Base-by-base conservation (phyloP, 2,329 filamentous ascomycete genomes). In the Aspergillus aculeatinus region DNA sequence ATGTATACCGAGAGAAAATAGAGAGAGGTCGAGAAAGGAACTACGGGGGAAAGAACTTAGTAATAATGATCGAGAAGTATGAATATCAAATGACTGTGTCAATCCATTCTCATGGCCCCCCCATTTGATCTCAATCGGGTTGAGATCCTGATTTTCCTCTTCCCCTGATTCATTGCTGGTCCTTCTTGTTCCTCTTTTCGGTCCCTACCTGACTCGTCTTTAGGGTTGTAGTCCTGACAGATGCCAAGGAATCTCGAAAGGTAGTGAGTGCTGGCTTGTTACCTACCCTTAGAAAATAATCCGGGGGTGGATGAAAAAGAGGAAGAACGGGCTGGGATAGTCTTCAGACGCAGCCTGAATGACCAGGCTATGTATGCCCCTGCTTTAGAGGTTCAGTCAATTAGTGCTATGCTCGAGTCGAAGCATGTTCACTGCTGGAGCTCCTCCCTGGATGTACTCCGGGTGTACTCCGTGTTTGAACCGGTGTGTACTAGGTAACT, bases 181-280 rank as follows among this genome's bases (percentile, higher is more conserved):
- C 16, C 16, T 42, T n/a, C 4, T 14, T 2, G 14, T 19, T 42
- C 39, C 39, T 42, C 39, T 42, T 42, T 42, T 35, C 29, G n/a
- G 27, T 21, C 35, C 23, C 27, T 58, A 51, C 59, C 56, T 42
- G 54, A 55, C 47, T 48, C 58, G 52, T 56, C 60, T 59, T 66
- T 68, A 65, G 65, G 62, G 64, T 67, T 68, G 39, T 16, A n/a
- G 63, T 63, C 62, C 48, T 69, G 67, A 70, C 66, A 70, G 67
- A 67, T 68, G 67, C 63, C 64, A 67, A 66, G 63, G 65, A 60
- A 59, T 60, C 39, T 55, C 57, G 59, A 48, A 57, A 59, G 62
- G 55, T 63, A 62, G 58, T 58, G 55, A 62, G 58, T 57, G 55
- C 19, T 19, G 51, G 56, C 57, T 57, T 57, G 47, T 9, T 42